Evolutionary conservation across 805 yeast genomes (phyloP).

Genomic region (Zygosaccharomyces kombuchaensis): DNA sequence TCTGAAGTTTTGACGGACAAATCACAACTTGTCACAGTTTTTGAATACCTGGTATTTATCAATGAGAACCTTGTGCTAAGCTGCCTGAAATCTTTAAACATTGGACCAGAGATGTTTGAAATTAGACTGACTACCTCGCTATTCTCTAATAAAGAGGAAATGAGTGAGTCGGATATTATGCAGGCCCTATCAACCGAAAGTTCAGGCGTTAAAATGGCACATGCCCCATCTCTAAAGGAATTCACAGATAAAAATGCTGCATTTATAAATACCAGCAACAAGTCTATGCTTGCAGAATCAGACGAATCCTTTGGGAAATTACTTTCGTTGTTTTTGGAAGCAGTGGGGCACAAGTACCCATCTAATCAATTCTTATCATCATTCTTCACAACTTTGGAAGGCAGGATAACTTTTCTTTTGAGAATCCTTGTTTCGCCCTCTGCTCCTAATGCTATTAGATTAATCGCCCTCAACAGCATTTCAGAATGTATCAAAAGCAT

Average conservation of each 20-base stretch:
- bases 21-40: constrained; percentile 36
- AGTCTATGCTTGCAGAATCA: constrained; percentile 32
- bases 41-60: constrained; percentile 37
- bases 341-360: constrained; percentile 38
- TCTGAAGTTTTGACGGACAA: constrained; percentile 39
- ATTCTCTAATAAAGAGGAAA: constrained; percentile 23
- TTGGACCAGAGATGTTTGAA: constrained; percentile 48
- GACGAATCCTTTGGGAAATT: constrained; percentile 41
- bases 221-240: constrained; percentile 29
- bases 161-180: constrained; percentile 31
- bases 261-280: constrained; percentile 29
- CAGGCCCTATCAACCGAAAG: constrained; percentile 28
- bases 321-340: constrained; percentile 41
- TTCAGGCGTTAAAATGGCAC: constrained; percentile 21
- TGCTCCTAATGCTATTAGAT: constrained; percentile 55
- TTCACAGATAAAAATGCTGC: constrained; percentile 30
- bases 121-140: constrained; percentile 67
- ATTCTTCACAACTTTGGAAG: constrained; percentile 39
- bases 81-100: constrained; percentile 35
- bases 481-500: constrained; percentile 33
- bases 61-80: constrained; percentile 39
- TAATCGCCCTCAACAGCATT: constrained; percentile 44
- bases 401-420: constrained; percentile 53
- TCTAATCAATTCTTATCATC: constrained; percentile 34
- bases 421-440: constrained; percentile 54